Evolutionary conservation across 2,329 filamentous ascomycete species (phyloP).

Genomic region (Cryoendolithus antarcticus): DNA sequence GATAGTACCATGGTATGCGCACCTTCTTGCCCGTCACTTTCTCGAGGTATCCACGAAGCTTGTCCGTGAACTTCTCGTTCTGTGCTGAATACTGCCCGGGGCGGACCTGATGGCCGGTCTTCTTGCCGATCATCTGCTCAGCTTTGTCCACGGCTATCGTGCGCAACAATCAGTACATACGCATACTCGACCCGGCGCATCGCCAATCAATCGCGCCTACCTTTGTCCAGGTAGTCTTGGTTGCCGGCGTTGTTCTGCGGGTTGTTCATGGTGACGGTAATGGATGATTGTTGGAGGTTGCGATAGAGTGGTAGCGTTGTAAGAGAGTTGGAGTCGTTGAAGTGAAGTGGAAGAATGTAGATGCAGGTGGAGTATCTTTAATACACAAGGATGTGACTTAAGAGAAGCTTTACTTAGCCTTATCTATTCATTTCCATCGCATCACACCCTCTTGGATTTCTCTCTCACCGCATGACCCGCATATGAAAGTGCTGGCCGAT

Average conservation of each 20-base stretch:
- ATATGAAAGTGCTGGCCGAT: too few relatives aligned
- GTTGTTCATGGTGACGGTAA: too few relatives aligned
- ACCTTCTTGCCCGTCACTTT: constrained; percentile 23
- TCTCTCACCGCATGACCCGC: too few relatives aligned
- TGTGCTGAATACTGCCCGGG: constrained; percentile 15
- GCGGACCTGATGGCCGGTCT: constrained; percentile 14
- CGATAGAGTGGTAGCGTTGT: too few relatives aligned
- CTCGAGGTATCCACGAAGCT: constrained; percentile 18
- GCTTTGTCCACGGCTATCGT: constrained; percentile 8
- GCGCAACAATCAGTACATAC: neutral
- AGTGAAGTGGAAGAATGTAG: too few relatives aligned
- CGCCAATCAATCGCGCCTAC: neutral
- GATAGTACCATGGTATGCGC: neutral
- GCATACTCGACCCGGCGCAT: neutral
- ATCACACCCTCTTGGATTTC: too few relatives aligned
- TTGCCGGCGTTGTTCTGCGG: neutral
- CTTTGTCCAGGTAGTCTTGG: constrained; percentile 21
- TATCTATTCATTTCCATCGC: too few relatives aligned
- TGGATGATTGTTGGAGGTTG: too few relatives aligned
- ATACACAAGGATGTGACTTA: too few relatives aligned
- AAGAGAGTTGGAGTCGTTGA: too few relatives aligned
- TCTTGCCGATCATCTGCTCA: constrained; percentile 10
- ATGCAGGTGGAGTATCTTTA: too few relatives aligned
- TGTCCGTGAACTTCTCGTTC: constrained; percentile 24
- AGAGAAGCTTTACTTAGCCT: too few relatives aligned